Evolutionary conservation across 2,329 filamentous ascomycete genomes (phyloP).

Genomic region (Aspergillus japonicus): DNA sequence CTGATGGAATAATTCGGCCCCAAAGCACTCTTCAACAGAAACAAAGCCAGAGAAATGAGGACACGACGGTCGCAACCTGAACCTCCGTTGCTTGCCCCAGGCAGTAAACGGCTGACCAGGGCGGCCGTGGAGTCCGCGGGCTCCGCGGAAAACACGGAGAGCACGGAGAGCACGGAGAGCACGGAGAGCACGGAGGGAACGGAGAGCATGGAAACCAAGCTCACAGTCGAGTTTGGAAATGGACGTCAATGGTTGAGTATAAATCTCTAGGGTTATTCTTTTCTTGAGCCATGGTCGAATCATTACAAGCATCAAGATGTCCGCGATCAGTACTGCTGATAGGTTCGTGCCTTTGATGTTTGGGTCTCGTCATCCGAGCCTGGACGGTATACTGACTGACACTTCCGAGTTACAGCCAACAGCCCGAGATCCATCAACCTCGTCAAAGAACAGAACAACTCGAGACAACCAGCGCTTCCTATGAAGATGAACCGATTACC

Average conservation of each 20-base stretch:
- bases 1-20: too few species aligned
- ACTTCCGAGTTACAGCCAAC: neutral
- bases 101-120: neutral
- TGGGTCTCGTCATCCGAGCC: too few species aligned
- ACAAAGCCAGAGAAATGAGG: too few species aligned
- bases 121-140: slow-evolving; percentile 13
- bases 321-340: neutral
- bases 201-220: neutral
- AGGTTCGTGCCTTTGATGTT: neutral
- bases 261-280: neutral
- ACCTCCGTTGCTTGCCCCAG: neutral
- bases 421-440: neutral
- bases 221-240: neutral
- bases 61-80: neutral
- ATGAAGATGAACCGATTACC: neutral
- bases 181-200: slow-evolving; percentile 13
- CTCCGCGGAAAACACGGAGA: slow-evolving; percentile 18
- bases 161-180: neutral
- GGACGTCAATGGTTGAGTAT: neutral
- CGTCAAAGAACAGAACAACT: neutral
- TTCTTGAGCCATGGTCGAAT: neutral
- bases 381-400: neutral
- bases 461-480: neutral
- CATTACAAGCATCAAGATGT: neutral
- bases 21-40: too few species aligned